These are phyloP conservation scores for Hypoxylon fragiforme DNA, from an alignment of 495 filamentous ascomycete species.

Conservation along the genomic window DNA sequence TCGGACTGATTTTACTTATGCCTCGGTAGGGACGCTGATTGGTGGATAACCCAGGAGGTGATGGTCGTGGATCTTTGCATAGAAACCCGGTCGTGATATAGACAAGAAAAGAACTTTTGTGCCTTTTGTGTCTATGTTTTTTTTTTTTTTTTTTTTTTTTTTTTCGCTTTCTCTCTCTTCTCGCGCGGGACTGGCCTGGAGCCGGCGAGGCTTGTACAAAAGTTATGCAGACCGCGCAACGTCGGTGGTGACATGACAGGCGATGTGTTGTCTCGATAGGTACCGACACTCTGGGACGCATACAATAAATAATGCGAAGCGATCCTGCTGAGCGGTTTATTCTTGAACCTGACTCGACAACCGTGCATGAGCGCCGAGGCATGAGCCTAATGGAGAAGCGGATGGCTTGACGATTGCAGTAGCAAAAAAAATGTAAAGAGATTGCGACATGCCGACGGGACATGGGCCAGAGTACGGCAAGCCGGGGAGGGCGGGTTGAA, in stretches of 20 bases:
- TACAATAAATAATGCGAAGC: constrained; percentile 25
- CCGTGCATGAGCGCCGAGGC: constrained; percentile 15
- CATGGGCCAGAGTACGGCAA: constrained; percentile 31
- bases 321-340: constrained; percentile 14
- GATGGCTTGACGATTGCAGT: constrained; percentile 24
- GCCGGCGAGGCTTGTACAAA: constrained; percentile 3
- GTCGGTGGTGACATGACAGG: constrained; percentile 2
- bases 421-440: constrained; percentile 17
- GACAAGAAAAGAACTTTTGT: background rate
- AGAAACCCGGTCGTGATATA: too few relatives aligned
- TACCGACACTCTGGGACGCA: constrained; percentile 27
- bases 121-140: too few relatives aligned
- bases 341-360: constrained; percentile 18
- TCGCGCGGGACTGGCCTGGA: background rate
- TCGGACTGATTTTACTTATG: too few relatives aligned
- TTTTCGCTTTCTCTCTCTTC: too few relatives aligned
- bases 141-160: too few relatives aligned
- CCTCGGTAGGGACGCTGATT: too few relatives aligned
- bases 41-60: too few relatives aligned
- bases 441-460: constrained; percentile 34
- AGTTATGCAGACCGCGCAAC: constrained; percentile 16
- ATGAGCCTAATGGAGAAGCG: constrained; percentile 31
- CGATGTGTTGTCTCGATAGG: constrained; percentile 24
- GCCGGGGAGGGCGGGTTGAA: constrained; percentile 28
- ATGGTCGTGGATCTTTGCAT: too few relatives aligned